These are phyloP conservation scores for Mortierella antarctica DNA, from an alignment of 192 early-diverging fungal species.

Conservation along the genomic window DNA sequence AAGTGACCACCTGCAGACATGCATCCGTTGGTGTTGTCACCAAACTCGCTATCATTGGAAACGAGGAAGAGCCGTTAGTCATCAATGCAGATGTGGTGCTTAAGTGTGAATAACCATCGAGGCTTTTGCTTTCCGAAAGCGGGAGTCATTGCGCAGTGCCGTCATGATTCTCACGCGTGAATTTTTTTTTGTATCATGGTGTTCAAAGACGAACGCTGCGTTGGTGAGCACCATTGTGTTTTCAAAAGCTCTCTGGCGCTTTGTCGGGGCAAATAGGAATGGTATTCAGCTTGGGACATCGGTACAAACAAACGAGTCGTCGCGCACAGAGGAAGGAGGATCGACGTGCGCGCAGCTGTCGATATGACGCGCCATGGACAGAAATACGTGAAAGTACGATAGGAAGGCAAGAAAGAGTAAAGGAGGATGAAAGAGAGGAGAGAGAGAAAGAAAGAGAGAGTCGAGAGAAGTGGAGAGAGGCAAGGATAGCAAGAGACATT, in stretches of 20 bases:
- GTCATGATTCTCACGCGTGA: no score
- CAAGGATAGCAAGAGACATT: not conserved
- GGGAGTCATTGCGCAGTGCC: no score
- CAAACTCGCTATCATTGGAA: slow-evolving; percentile 68
- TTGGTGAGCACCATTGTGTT: no score
- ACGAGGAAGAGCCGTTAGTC: not conserved
- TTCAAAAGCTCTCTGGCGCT: no score
- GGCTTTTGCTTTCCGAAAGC: no score
- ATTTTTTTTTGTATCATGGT: no score
- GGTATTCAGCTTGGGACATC: not conserved
- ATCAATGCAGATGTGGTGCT: not conserved
- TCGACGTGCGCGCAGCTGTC: no score
- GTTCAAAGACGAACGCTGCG: no score
- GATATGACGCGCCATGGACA: not conserved
- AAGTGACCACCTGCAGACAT: slow-evolving; percentile 88
- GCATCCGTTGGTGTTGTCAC: slow-evolving; percentile 87
- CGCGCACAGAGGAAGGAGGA: not conserved
- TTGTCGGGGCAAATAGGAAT: slow-evolving; percentile 34
- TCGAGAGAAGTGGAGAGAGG: not conserved
- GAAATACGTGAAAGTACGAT: not conserved
- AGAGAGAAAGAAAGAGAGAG: not conserved
- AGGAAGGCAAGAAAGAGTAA: not conserved
- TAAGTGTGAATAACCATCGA: not conserved
- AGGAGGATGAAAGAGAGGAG: not conserved
- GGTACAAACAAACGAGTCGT: not conserved